A percentile compares a stretch with the other conserved stretches of the same genome.
These are phyloP conservation scores for Xylariaceae sp. DNA, from an alignment of 2,329 filamentous ascomycete species.

Conservation along the genomic window DNA sequence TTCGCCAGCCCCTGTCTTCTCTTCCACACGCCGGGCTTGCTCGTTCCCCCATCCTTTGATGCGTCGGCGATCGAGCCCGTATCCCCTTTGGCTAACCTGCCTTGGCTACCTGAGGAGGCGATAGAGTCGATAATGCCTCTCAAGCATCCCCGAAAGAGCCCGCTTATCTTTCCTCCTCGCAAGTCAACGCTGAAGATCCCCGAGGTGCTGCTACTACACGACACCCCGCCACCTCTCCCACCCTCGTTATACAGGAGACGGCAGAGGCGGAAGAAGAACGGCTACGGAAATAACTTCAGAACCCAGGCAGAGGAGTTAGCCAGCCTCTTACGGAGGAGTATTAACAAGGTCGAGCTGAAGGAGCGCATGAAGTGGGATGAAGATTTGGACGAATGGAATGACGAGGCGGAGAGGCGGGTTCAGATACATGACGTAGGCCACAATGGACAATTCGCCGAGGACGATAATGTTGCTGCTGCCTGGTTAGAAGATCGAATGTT, in stretches of 20 bases:
- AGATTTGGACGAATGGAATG: conserved; percentile 43
- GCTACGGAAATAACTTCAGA: conserved; percentile 51
- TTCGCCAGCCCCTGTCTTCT: conserved; percentile 66
- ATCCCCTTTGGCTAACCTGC: conserved; percentile 33
- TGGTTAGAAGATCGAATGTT: conserved; percentile 37
- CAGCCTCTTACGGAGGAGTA: conserved; percentile 55
- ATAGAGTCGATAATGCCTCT: background rate
- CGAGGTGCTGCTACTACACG: conserved; percentile 56
- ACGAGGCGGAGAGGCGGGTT: conserved; percentile 49
- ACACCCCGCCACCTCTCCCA: conserved; percentile 39
- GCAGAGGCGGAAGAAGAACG: conserved; percentile 30
- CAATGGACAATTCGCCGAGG: conserved; percentile 33
- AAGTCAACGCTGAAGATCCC: conserved; percentile 58
- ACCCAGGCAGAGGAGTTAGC: conserved; percentile 57
- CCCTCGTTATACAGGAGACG: conserved; percentile 27
- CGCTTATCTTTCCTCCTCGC: conserved; percentile 56
- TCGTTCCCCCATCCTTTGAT: conserved; percentile 54
- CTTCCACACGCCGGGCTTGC: conserved; percentile 60
- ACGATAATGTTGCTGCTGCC: conserved; percentile 24
- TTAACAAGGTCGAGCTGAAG: conserved; percentile 54
- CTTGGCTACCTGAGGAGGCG: conserved; percentile 1
- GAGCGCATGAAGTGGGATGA: conserved; percentile 52
- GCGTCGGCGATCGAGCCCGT: conserved; percentile 41
- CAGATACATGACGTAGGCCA: conserved; percentile 47
- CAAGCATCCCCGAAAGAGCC: conserved; percentile 36